Evolutionary conservation across 2,329 filamentous ascomycete genomes (phyloP), one percentile per base, ranked within the genome.

Genomic region (Escovopsis sp.): DNA sequence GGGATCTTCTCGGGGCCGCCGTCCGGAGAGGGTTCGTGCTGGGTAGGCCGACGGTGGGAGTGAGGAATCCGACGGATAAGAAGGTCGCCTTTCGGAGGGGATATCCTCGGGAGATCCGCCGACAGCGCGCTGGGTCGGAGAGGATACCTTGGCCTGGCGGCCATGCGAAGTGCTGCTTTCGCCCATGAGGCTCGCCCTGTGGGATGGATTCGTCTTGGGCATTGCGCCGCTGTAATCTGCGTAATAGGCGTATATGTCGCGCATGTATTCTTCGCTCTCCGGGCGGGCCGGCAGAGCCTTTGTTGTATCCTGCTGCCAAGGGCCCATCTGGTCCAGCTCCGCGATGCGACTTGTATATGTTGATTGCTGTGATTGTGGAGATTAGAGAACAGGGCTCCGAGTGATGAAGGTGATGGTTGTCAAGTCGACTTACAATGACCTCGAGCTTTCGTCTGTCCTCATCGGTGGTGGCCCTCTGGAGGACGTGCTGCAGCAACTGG

Each of bases 401-500:
- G n/a, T 30, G 27, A 9, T 30, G 10, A 30, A 38, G 15, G n/a
- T n/a, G 14, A 10, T 39, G 10, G 4, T 27, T n/a, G 4, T 30
- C 12, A 12, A 29, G 14, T 7, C 16, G 35, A 74, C 83, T 74
- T 69, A 93, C 85, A 66, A 98, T 96, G 39, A 86, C 84, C 55
- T 95, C 86, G 20, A 98, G 69, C 60, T 96, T 96, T 50, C 77
- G 81, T 59, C 81, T 79, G 54, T 98, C 91, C 41, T 94, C 87
- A 30, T 88, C 80, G 7, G 81, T 85, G 10, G 79, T 79, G 44
- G 86, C 95, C 52, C 84, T 78, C 43, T 80, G 67, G 65, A 98
- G 82, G 5, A 98, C 91, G 53, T 93, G 80, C 50, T 89, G 81
- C 42, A 98, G 66, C 45, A 98, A 68, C 42, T 80, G 75, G 57